These are phyloP conservation scores for Athelia sp. DNA, from an alignment of 1,284 basidiomycete genomes.

Conservation along the genomic window DNA sequence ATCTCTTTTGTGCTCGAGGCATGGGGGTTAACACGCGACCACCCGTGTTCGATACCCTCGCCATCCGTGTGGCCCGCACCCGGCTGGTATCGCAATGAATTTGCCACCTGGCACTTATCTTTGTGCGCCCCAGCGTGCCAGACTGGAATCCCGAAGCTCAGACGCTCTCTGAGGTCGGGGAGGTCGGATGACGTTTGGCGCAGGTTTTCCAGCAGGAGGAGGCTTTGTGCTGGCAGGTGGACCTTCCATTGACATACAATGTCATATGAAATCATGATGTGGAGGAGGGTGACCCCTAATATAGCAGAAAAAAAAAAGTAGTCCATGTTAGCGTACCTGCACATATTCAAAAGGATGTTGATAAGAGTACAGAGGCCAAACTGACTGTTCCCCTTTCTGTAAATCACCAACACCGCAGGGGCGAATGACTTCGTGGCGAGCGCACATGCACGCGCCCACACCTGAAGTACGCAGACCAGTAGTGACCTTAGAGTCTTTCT, in stretches of 20 bases:
- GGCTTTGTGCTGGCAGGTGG: slow-evolving; percentile 2
- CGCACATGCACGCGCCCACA: slow-evolving; percentile 11
- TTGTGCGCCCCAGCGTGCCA: slow-evolving; percentile 26
- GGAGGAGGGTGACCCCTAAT: neutral
- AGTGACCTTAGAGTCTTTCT: slow-evolving; percentile 10
- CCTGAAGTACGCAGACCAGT: slow-evolving; percentile 8
- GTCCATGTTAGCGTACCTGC: slow-evolving; percentile 23
- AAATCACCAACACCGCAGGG: slow-evolving; percentile 14
- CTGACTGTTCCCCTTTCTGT: slow-evolving; percentile 16
- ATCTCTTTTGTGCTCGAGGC: slow-evolving; percentile 25
- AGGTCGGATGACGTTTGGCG: slow-evolving; percentile 7
- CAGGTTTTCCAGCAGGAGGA: neutral
- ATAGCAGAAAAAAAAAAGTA: slow-evolving; percentile 15
- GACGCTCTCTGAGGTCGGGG: neutral
- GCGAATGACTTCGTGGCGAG: slow-evolving; percentile 11
- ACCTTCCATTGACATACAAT: slow-evolving; percentile 22
- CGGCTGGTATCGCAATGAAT: slow-evolving; percentile 20
- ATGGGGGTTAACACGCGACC: slow-evolving; percentile 19
- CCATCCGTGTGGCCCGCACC: no score
- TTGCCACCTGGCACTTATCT: slow-evolving; percentile 14
- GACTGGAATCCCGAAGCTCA: slow-evolving; percentile 21
- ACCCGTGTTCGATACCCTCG: slow-evolving; percentile 26
- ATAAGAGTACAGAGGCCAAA: slow-evolving; percentile 1
- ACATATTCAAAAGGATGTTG: neutral
- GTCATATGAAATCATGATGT: slow-evolving; percentile 21